phyloP scores from a whole-genome alignment of 1,284 basidiomycete species.

The Ganoderma meredithae region DNA sequence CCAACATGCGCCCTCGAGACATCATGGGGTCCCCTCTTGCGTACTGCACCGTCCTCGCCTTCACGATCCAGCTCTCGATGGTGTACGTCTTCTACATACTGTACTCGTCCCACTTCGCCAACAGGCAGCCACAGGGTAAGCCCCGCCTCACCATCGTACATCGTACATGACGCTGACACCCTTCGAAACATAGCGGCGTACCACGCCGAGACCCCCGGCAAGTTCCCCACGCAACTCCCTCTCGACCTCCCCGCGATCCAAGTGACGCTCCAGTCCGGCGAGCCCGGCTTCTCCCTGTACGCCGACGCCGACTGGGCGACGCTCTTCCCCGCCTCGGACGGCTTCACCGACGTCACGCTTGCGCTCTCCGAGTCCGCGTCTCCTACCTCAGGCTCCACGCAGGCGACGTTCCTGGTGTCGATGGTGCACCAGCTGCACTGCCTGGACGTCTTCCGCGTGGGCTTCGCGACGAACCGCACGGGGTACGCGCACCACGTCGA shows the following conservation, averaged over 20 bases:
- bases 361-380: too few relatives aligned
- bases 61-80: background rate
- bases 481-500: constrained; percentile 43
- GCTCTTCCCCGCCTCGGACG: constrained; percentile 45
- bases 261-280: constrained; percentile 25
- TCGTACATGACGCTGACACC: background rate
- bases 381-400: background rate
- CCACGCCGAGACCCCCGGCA: constrained; percentile 17
- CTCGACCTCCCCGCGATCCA: constrained; percentile 27
- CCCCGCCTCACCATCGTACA: background rate
- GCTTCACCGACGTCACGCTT: constrained; percentile 42
- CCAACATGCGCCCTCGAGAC: background rate
- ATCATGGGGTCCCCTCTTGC: background rate
- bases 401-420: constrained; percentile 32
- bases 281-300: constrained; percentile 27
- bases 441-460: constrained; percentile 37
- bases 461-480: constrained; percentile 35
- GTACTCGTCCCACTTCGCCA: background rate
- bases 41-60: background rate
- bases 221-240: constrained; percentile 32
- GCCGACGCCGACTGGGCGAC: constrained; percentile 47
- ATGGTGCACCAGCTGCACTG: constrained; percentile 39
- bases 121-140: background rate
- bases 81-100: background rate
- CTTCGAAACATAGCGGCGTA: background rate